These are phyloP conservation scores for Exutisphaerella laricina DNA, from an alignment of 2,329 filamentous ascomycete genomes.

Conservation along the genomic window DNA sequence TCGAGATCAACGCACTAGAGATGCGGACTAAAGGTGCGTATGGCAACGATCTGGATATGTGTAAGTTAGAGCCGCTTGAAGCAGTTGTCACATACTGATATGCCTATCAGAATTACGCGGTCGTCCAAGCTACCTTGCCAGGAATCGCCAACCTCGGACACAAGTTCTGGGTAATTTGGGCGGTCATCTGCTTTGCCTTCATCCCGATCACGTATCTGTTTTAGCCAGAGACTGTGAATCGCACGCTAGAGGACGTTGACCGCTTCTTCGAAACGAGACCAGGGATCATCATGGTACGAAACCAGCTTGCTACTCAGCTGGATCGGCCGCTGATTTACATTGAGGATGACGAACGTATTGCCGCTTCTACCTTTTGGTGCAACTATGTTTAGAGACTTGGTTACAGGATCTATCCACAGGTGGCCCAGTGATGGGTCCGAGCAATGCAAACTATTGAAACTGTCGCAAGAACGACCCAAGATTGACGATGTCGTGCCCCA, in stretches of 20 bases:
- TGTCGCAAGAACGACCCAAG: no score
- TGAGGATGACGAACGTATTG: constrained; percentile 22
- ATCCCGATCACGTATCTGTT: constrained; percentile 49
- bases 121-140: constrained; percentile 24
- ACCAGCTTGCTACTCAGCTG: constrained; percentile 21
- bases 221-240: constrained; percentile 50
- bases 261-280: constrained; percentile 34
- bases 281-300: constrained; percentile 14
- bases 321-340: constrained; percentile 17
- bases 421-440: no score
- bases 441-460: no score
- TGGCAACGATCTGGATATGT: constrained; percentile 49
- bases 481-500: no score
- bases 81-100: not conserved
- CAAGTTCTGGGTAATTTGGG: constrained; percentile 52
- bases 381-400: no score
- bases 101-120: not conserved
- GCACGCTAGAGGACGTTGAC: constrained; percentile 39
- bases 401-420: no score
- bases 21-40: constrained; percentile 30
- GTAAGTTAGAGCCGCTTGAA: not conserved
- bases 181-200: constrained; percentile 49
- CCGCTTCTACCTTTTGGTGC: no score
- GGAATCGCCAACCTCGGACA: constrained; percentile 43
- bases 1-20: constrained; percentile 27